These are phyloP conservation scores for Ophiobolus disseminans DNA, from an alignment of 2,329 filamentous ascomycete genomes.

Conservation along the genomic window DNA sequence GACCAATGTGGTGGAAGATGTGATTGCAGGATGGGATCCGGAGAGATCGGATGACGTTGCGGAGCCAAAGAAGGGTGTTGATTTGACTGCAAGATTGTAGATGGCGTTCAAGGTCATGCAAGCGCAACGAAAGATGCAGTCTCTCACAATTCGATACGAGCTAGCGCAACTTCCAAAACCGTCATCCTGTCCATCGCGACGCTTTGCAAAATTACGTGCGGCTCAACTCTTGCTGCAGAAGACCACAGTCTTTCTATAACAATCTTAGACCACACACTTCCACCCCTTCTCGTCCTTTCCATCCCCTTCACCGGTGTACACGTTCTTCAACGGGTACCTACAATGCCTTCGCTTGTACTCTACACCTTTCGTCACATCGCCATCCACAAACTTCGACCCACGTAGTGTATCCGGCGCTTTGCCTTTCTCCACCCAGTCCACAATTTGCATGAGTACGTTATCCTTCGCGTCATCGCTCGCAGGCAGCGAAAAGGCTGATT, in stretches of 20 bases:
- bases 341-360: conserved; percentile 24
- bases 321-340: conserved; percentile 24
- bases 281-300: conserved; percentile 15
- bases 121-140: too few species aligned
- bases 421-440: conserved; percentile 29
- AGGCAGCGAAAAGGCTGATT: conserved; percentile 17
- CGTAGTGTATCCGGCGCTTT: conserved; percentile 24
- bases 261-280: conserved; percentile 13
- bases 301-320: conserved; percentile 20
- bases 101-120: too few species aligned
- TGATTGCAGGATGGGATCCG: conserved; percentile 42
- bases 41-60: conserved; percentile 12
- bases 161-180: too few species aligned
- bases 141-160: too few species aligned
- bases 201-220: too few species aligned
- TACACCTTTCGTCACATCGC: conserved; percentile 11
- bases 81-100: background rate
- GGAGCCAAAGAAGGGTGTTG: conserved; percentile 9
- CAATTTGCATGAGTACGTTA: conserved; percentile 43
- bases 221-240: too few species aligned
- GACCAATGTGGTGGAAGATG: conserved; percentile 41
- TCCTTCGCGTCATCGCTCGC: conserved; percentile 20
- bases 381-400: conserved; percentile 23
- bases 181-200: too few species aligned
- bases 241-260: too few species aligned